Base-by-base conservation (phyloP, 2,329 filamentous ascomycete genomes). In the Cordyceps cicadae region DNA sequence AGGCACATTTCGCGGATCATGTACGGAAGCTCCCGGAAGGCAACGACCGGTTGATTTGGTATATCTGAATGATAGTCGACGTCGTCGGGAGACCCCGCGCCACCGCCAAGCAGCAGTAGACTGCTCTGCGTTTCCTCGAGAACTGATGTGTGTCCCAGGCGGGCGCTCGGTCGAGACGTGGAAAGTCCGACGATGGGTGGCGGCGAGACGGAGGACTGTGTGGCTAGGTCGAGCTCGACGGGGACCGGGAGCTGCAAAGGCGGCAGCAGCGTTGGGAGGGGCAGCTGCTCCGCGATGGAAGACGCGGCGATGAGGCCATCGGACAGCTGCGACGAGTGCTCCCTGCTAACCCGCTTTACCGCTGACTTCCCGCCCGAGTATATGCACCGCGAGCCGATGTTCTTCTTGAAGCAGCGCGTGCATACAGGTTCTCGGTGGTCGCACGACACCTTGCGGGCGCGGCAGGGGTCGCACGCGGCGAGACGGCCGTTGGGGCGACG, bases 401-500 rank as follows among this genome's bases (percentile, higher is more conserved):
- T 70, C 41, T 71, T 68, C 64, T 72, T 72, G 51, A 63, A 67
- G 60, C 75, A 77, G 52, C 74, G 67, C 37, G 66, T 68, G 61
- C 75, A 77, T 5, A 72, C 62, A 0, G 75, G 75, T 5, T 71
- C 71, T 0, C 65, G 64, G 60, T 76, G 72, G 60, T 77, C 75
- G 64, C 75, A 77, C 9, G 74, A 72, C 7, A 76, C 71, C 56
- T 76, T 76, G n/a, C 73, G 71, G 51, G 67, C 70, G 32, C 72
- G 68, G 55, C 74, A 76, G 9, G 73, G 72, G 67, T 75, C 67
- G 46, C 67, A 67, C 24, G 64, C 64, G 34, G 64, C 65, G 1
- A 61, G 62, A 3, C 65, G 59, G 4, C 66, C 67, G 43, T 68
- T 67, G 56, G 45, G 70, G 37, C 71, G 66, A 21, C 71, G 70